These are phyloP conservation scores for Rhynchospora pubera DNA, from an alignment of 176 grass and related monocot species.

Conservation along the genomic window DNA sequence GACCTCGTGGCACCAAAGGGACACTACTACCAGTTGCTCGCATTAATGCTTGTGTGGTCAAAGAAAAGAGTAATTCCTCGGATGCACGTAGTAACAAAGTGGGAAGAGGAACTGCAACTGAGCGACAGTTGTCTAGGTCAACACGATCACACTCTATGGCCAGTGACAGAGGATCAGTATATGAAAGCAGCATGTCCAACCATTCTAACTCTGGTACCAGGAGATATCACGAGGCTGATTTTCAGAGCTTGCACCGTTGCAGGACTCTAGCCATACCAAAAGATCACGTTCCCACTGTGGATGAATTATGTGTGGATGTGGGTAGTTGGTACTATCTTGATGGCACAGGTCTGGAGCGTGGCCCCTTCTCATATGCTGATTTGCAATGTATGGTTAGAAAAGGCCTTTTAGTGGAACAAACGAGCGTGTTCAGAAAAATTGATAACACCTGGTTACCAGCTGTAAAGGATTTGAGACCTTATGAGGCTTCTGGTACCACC, in stretches of 20 bases:
- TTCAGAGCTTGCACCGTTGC: conserved; percentile 60
- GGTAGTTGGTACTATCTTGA: conserved; percentile 92
- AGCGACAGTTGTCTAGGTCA: conserved; percentile 56
- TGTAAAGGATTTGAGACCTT: conserved; percentile 48
- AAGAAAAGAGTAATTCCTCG: conserved; percentile 35
- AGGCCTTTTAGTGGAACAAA: conserved; percentile 62
- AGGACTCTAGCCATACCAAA: conserved; percentile 63
- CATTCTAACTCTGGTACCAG: conserved; percentile 32
- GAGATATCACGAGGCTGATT: conserved; percentile 61
- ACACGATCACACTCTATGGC: conserved; percentile 58
- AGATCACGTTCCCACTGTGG: conserved; percentile 76
- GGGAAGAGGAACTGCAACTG: conserved; percentile 30
- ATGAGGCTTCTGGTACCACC: conserved; percentile 19
- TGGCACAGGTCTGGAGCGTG: conserved; percentile 81
- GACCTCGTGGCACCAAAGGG: conserved; percentile 61
- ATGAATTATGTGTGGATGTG: conserved; percentile 69
- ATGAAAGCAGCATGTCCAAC: conserved; percentile 43
- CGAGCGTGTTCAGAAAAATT: conserved; percentile 82
- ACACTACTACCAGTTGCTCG: conserved; percentile 63
- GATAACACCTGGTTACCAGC: conserved; percentile 97
- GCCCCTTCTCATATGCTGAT: conserved; percentile 77
- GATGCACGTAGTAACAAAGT: conserved; percentile 17
- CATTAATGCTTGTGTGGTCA: conserved; percentile 83
- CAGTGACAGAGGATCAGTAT: conserved; percentile 52
- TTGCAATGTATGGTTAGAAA: conserved; percentile 74